Evolutionary conservation across 2,329 filamentous ascomycete genomes (phyloP), one percentile per base, ranked within the genome.

Genomic region (Aspergillus novoparasiticus): DNA sequence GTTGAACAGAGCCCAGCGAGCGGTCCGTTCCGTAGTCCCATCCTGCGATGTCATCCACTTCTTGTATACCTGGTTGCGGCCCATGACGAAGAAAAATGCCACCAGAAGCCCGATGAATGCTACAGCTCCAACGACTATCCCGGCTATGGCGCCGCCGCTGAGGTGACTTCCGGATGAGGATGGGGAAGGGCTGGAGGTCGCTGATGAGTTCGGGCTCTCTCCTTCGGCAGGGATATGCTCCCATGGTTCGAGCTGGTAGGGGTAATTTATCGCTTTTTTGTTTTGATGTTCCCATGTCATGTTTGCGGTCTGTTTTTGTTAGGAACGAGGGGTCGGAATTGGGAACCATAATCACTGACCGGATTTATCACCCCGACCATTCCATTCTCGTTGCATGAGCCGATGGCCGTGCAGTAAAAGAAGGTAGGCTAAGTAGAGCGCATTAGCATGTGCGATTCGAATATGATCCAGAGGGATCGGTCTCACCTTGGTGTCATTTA

Each of bases 361-460:
- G 89, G 85, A 71, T 94, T 94, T 68, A 94, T 89, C 1, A 86
- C 89, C 3, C 90, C 91, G 19, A 94, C 84, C 91, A 94, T 94
- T 26, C 86, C 83, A 50, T 89, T 84, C 3, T 79, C 75, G 3
- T 83, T 81, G 71, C 91, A 94, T 2, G 89, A 91, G 0, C 81
- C 84, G 0, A 86, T 83, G 0, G 89, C 89, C 0, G 88, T 86
- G 66, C 89, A 92, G 74, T 92, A 92, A 75, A 86, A 90, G 73
- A 89, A 91, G 19, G 88, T 84, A 0, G 90, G 89, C 26, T 78
- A 39, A 3, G 19, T 30, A 12, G 2, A 11, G 9, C 41, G 30
- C 51, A 51, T 63, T 21, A 66, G 66, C 50, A 57, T 12, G 36
- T 45, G 8, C 4, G 9, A 14, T 30, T 19, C 2, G 6, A n/a